phyloP scores from a whole-genome alignment of 83 land plant species.

The Larix sibirica region DNA sequence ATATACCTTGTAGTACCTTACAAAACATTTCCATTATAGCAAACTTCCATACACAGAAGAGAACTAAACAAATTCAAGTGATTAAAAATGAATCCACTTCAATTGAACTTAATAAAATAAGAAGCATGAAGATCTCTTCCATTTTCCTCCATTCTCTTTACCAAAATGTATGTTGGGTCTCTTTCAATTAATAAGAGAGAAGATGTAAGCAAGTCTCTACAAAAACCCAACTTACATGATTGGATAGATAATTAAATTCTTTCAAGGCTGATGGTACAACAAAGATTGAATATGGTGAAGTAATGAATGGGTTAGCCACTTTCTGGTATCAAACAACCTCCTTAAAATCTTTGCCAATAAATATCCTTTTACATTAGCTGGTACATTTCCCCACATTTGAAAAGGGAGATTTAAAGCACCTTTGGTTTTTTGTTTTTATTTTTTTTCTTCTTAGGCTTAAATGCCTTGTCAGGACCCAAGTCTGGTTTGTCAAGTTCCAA shows the following conservation, averaged over 20 bases:
- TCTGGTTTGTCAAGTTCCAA: not conserved
- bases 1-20: no score
- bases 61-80: no score
- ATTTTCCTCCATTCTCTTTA: no score
- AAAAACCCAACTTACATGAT: not conserved
- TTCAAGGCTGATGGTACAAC: not conserved
- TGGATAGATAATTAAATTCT: not conserved
- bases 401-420: not conserved
- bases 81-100: no score
- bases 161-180: no score
- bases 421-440: constrained; percentile 10
- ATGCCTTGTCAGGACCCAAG: not conserved
- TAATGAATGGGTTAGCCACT: not conserved
- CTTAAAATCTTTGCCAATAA: not conserved
- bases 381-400: not conserved
- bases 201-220: no score
- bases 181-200: no score
- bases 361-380: not conserved
- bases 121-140: no score
- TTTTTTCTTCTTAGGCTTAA: constrained; percentile 13
- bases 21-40: no score
- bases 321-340: not conserved
- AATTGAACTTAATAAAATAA: no score
- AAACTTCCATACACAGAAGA: no score
- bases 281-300: not conserved